Evolutionary conservation across 306 rosid species (phyloP).

Genomic region (Parietaria judaica): DNA sequence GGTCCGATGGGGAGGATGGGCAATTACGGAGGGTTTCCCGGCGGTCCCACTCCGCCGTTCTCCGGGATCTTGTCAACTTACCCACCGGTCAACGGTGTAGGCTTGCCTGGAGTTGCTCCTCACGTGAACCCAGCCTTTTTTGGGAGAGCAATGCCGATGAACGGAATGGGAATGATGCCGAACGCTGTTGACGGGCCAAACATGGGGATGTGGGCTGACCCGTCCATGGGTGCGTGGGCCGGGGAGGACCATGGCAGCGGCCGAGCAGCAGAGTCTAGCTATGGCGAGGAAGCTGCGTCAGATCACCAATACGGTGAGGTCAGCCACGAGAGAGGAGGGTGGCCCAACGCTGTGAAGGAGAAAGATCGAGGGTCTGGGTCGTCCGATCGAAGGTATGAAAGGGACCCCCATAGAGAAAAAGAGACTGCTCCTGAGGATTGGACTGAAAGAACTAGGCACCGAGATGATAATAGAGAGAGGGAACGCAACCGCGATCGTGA

Average conservation of each 20-base stretch:
- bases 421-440: slow-evolving; percentile 63
- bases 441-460: slow-evolving; percentile 60
- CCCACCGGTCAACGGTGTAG: slow-evolving; percentile 80
- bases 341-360: slow-evolving; percentile 77
- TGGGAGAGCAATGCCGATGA: slow-evolving; percentile 92
- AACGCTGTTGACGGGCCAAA: slow-evolving; percentile 79
- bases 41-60: slow-evolving; percentile 77
- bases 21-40: slow-evolving; percentile 83
- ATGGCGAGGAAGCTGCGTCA: slow-evolving; percentile 95
- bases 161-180: slow-evolving; percentile 99
- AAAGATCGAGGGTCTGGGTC: slow-evolving; percentile 91
- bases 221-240: slow-evolving; percentile 92
- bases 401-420: slow-evolving; percentile 79
- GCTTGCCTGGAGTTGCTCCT: slow-evolving; percentile 93
- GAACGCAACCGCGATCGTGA: slow-evolving; percentile 1
- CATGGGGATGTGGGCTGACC: slow-evolving; percentile 98
- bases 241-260: slow-evolving; percentile 86
- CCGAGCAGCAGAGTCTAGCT: slow-evolving; percentile 83
- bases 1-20: slow-evolving; percentile 96
- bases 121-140: slow-evolving; percentile 98
- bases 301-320: slow-evolving; percentile 90
- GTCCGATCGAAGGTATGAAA: slow-evolving; percentile 75
- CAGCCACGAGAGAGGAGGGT: slow-evolving; percentile 73
- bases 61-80: slow-evolving; percentile 76
- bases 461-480: slow-evolving; percentile 54